phyloP scores from a whole-genome alignment of 73 alveolate species.

The Uronychia setigera region DNA sequence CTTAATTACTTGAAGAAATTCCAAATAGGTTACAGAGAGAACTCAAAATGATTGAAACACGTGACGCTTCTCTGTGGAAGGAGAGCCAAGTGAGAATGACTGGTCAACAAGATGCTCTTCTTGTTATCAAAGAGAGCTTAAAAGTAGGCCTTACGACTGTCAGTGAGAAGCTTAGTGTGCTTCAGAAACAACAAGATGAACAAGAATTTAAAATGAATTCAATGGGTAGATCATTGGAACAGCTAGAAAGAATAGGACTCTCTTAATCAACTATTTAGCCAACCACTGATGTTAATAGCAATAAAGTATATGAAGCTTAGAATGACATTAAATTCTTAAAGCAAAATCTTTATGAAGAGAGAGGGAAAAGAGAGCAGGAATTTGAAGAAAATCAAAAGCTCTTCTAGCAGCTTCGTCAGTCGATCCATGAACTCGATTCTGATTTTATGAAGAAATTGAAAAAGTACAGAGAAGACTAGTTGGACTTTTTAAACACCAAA shows the following conservation, averaged over 20 bases:
- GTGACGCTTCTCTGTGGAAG: conserved; percentile 67
- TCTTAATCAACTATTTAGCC: no score
- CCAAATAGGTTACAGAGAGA: conserved; percentile 67
- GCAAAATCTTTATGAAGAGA: conserved; percentile 40
- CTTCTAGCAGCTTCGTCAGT: conserved; percentile 27
- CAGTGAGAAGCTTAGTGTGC: no score
- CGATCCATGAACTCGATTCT: conserved; percentile 31
- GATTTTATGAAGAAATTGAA: conserved; percentile 52
- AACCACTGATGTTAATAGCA: no score
- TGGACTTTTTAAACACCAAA: conserved; percentile 24
- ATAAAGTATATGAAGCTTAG: no score
- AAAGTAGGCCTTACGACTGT: no score
- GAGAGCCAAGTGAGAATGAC: conserved; percentile 39
- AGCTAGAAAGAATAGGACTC: no score
- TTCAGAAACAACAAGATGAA: no score
- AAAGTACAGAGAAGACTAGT: conserved; percentile 55
- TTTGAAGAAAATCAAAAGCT: conserved; percentile 48
- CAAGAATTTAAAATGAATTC: no score
- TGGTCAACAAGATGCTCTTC: conserved; percentile 8
- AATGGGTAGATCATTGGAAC: no score
- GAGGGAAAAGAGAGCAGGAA: conserved; percentile 53
- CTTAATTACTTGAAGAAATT: conserved; percentile 58
- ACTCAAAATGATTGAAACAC: conserved; percentile 52
- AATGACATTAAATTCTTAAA: conserved; percentile 48
- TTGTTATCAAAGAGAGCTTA: no score